These are phyloP conservation scores for Arctium minus DNA, from an alignment of 129 eudicot species.

Conservation along the genomic window DNA sequence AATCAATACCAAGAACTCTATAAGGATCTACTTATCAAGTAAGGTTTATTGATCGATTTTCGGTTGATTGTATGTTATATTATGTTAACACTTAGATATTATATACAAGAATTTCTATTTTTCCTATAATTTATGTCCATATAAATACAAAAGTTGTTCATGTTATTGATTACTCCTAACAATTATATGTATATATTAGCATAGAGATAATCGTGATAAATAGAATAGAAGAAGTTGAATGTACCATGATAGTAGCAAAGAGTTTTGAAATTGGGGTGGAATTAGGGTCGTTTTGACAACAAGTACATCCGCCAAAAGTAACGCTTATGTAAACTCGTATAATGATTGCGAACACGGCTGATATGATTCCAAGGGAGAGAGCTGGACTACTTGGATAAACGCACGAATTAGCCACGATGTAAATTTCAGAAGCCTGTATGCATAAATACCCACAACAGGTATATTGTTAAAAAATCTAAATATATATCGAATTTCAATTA, in stretches of 20 bases:
- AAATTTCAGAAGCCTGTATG: conserved; percentile 25
- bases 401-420: conserved; percentile 7
- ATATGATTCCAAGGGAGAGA: conserved; percentile 13
- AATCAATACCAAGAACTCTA: no score
- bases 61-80: no score
- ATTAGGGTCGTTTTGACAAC: conserved; percentile 16
- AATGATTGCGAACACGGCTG: conserved; percentile 19
- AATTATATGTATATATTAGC: no score
- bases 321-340: conserved; percentile 16
- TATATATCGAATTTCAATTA: not conserved
- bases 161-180: no score
- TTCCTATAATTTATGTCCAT: no score
- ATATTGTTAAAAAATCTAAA: not conserved
- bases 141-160: no score
- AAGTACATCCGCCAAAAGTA: conserved; percentile 23
- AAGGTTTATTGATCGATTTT: no score
- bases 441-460: not conserved
- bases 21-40: no score
- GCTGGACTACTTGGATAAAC: conserved; percentile 35
- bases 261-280: conserved; percentile 12
- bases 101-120: no score
- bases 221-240: not conserved
- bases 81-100: no score
- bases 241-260: conserved; percentile 24
- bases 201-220: not conserved